These are phyloP conservation scores for Cetradonia linearis DNA, from an alignment of 495 filamentous ascomycete species.

Conservation along the genomic window DNA sequence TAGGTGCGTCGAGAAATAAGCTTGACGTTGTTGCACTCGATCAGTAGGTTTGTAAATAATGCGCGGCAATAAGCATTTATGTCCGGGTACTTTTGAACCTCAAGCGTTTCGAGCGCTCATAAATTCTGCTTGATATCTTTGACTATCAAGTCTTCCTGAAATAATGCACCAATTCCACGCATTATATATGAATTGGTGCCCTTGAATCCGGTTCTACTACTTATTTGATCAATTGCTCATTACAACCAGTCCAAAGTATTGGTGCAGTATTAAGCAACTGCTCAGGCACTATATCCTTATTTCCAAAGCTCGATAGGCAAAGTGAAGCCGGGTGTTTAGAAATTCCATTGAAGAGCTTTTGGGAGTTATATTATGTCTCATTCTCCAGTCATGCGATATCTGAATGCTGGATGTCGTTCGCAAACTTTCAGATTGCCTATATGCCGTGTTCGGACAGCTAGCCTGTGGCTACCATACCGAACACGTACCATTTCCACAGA, in stretches of 20 bases:
- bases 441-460: neutral
- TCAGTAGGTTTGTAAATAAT: conserved; percentile 10
- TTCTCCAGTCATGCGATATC: neutral
- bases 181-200: no score
- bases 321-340: neutral
- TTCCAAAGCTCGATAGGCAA: no score
- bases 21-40: neutral
- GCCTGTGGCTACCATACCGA: neutral
- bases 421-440: neutral
- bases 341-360: neutral
- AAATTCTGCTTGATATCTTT: no score
- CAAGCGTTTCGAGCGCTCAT: no score
- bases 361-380: neutral
- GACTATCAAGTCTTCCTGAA: no score
- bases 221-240: no score
- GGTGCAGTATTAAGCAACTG: no score
- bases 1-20: conserved; percentile 3
- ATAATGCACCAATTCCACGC: no score
- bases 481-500: conserved; percentile 26
- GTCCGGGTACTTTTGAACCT: no score
- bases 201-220: no score
- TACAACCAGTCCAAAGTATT: no score
- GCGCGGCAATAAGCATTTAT: conserved; percentile 10
- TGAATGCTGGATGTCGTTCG: neutral
- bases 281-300: no score